phyloP scores from a whole-genome alignment of 345 rosid genomes.

The Corymbia maculata region DNA sequence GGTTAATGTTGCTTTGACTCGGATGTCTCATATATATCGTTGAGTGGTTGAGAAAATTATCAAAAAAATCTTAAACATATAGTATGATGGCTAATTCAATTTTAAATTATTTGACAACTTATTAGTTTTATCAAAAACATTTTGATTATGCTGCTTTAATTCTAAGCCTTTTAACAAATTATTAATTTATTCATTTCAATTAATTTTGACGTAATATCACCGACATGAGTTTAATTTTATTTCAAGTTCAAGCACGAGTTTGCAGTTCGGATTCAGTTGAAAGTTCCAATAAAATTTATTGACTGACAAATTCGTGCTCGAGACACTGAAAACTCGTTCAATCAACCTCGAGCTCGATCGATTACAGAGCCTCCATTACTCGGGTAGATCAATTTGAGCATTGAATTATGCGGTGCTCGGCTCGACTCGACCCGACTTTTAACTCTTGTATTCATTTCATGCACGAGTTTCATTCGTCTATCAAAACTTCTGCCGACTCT shows the following conservation, averaged over 20 bases:
- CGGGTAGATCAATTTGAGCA: background rate
- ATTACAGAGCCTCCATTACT: background rate
- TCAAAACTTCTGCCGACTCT: background rate
- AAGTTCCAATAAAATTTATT: background rate
- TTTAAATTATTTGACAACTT: too few relatives aligned
- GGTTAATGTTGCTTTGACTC: background rate
- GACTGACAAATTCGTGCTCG: background rate
- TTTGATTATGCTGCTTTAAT: too few relatives aligned
- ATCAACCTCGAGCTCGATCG: background rate
- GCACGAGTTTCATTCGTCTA: background rate
- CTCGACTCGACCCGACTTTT: background rate
- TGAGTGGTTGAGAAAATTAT: background rate
- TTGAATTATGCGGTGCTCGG: background rate
- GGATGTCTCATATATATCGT: background rate
- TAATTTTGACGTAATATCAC: too few relatives aligned
- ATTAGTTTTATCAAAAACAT: too few relatives aligned
- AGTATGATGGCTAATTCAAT: too few relatives aligned
- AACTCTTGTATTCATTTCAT: background rate
- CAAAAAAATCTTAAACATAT: too few relatives aligned
- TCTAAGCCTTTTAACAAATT: too few relatives aligned
- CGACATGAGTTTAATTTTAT: background rate
- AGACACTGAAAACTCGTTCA: background rate
- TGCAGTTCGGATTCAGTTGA: background rate
- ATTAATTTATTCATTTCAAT: too few relatives aligned
- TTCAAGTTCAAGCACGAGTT: accelerated